Base-by-base conservation (phyloP, 2,329 filamentous ascomycete genomes). In the Cladophialophora exuberans region DNA sequence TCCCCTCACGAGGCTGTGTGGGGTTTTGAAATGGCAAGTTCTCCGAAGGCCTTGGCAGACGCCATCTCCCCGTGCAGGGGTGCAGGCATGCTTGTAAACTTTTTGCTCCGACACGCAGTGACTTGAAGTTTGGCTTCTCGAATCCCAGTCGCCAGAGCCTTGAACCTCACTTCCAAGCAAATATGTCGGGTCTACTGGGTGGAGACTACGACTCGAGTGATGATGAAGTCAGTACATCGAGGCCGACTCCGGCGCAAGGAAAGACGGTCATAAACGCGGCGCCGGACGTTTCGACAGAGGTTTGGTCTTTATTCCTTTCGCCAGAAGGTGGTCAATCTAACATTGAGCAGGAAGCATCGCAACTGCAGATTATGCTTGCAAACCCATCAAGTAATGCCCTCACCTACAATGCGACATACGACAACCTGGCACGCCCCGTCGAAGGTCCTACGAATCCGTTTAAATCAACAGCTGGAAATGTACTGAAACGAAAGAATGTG, bases 371-470 rank as follows among this genome's bases (percentile, higher is more conserved):
- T 64, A 77, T 75, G 61, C 73, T 81, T 33, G 73, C 78, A 57
- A 80, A 79, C 54, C 76, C 78, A 35, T 77, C 76, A 0, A 78
- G 78, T 36, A 76, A 71, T 55, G 70, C 73, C 20, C 73, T 81
- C 49, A 76, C 76, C 33, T 80, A 79, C 66, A 81, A 81, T 66
- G 76, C 77, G 52, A 86, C 86, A n/a, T 88, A 86, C 63, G 85
- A 89, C 63, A 85, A 89, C 65, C 77, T 93, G 35, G 80, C 83
- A 42, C 81, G 84, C 55, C 83, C 87, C 1, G 74, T 77, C 6
- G 73, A 85, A 56, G 89, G 89, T 0, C 89, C 89, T 30, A 74
- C 80, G 20, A 93, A 93, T 67, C 89, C 89, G 1, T 93, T 89
- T 72, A 85, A 84, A 68, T 79, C 86, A 62, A 80, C 84, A 23